Evolutionary conservation across 1,284 basidiomycete species (phyloP), one percentile per base, ranked within the genome.

Genomic region (Baeospora myosura): DNA sequence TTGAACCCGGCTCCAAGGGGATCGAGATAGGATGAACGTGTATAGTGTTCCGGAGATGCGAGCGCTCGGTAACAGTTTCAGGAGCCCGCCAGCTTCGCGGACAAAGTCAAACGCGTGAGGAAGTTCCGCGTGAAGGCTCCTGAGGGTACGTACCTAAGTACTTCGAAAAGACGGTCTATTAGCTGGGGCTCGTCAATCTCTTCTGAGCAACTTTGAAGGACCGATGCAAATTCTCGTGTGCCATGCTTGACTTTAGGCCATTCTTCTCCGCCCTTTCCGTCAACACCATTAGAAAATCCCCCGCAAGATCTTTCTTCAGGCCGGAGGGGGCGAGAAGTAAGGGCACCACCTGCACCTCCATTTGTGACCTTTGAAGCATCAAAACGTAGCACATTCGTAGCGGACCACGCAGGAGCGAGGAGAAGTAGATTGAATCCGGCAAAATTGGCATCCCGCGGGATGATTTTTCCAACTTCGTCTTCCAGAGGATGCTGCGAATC

Each of bases 371-470:
- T 64, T 24, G 65, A 57, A 25, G 72, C 70, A 47, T 76, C 71
- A 52, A 76, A 77, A 14, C 56, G 51, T 38, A 81, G 54, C 25
- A 51, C 29, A 40, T 34, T 26, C 14, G 31, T 37, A 26, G 5
- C 39, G 18, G 52, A 31, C 14, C 55, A 45, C 38, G 52, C 45
- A 43, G 71, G 63, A 41, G 70, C 57, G 51, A 85, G 61, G 52
- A 86, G 70, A 44, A 88, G 65, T 26, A 88, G 56, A 57, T 88
- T 89, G 69, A 89, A 89, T 2, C 87, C 86, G 31, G 84, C 81
- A 55, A 78, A 86, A 44, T 63, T 60, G 12, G 62, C 62, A 45
- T 77, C 68, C 48, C 61, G 55, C 49, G 68, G 61, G 42, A 72
- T 54, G 44, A 74, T 61, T 49, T 52, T 59, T 43, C 62, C 60